Conservation (phyloP, 2,329 filamentous ascomycete species). For the Bertia moriformis region DNA sequence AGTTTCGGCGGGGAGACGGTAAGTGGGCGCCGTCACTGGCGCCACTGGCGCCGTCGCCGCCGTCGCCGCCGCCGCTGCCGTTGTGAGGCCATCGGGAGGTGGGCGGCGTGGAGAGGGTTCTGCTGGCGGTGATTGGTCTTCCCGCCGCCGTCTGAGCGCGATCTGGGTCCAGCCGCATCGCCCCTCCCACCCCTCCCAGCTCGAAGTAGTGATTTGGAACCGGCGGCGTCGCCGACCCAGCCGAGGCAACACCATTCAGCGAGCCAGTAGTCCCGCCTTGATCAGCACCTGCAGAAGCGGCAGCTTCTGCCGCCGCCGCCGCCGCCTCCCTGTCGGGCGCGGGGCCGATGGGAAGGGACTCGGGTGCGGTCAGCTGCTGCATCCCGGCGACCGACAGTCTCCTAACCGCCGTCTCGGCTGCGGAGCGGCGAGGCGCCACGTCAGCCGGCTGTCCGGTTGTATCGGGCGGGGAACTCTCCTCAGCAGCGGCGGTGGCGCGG, state of each 20-base stretch:
- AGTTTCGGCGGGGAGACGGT: conserved; percentile 28
- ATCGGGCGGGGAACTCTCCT: too few relatives aligned
- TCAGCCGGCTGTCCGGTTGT: too few relatives aligned
- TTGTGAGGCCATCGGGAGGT: not conserved
- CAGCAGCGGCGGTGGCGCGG: too few relatives aligned
- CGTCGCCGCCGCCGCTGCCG: too few relatives aligned
- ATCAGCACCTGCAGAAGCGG: too few relatives aligned
- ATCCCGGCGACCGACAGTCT: not conserved
- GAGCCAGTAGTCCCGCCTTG: too few relatives aligned
- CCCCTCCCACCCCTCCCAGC: not conserved
- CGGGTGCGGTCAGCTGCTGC: not conserved
- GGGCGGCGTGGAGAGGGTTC: not conserved
- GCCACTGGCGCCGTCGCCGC: too few relatives aligned
- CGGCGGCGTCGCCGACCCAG: too few relatives aligned
- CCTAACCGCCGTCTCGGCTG: too few relatives aligned
- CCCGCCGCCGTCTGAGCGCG: not conserved
- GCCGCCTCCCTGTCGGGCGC: not conserved
- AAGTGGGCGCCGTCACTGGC: conserved; percentile 8
- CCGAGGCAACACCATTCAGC: too few relatives aligned
- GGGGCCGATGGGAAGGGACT: not conserved
- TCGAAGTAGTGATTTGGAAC: too few relatives aligned
- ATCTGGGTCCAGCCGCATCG: not conserved
- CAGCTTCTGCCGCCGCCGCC: not conserved
- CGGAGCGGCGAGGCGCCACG: too few relatives aligned
- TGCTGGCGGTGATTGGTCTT: not conserved